phyloP scores from a whole-genome alignment of 495 filamentous ascomycete species.

The Glonium stellatum region DNA sequence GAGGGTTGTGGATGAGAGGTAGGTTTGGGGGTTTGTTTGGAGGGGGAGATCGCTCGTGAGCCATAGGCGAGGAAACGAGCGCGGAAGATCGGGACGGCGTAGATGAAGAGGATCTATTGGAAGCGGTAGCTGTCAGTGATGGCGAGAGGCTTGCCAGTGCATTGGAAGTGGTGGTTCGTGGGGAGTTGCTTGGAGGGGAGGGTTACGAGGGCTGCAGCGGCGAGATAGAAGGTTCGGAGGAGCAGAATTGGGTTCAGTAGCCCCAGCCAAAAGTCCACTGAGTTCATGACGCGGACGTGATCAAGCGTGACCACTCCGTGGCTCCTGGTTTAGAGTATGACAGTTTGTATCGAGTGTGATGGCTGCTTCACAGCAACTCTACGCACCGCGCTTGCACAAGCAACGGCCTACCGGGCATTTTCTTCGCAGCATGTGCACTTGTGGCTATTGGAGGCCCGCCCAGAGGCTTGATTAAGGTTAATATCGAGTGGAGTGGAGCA shows the following conservation, averaged over 20 bases:
- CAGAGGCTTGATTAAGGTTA: neutral
- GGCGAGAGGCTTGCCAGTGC: constrained; percentile 13
- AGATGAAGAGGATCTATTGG: constrained; percentile 48
- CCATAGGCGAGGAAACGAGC: constrained; percentile 55
- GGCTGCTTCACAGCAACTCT: neutral
- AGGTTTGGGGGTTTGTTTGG: neutral
- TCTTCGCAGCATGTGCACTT: neutral
- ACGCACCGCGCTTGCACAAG: no score
- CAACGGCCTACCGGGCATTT: neutral
- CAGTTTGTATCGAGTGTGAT: neutral
- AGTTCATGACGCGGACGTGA: neutral
- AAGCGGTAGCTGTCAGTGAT: neutral
- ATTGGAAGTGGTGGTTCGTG: neutral
- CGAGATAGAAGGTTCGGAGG: constrained; percentile 26
- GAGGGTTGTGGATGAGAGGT: neutral
- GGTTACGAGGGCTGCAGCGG: constrained; percentile 45
- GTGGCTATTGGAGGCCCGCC: neutral
- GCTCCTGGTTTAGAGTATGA: neutral
- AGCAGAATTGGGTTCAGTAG: constrained; percentile 7
- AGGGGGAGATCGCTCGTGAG: constrained; percentile 41
- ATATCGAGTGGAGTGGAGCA: neutral
- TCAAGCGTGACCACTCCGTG: neutral
- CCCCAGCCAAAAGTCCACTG: neutral
- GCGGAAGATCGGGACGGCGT: constrained; percentile 44
- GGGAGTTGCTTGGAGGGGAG: constrained; percentile 4